A percentile compares a stretch with the other conserved stretches of the same genome.
Conservation (phyloP, 805 yeast genomes). For the Wickerhamiella cacticola region DNA sequence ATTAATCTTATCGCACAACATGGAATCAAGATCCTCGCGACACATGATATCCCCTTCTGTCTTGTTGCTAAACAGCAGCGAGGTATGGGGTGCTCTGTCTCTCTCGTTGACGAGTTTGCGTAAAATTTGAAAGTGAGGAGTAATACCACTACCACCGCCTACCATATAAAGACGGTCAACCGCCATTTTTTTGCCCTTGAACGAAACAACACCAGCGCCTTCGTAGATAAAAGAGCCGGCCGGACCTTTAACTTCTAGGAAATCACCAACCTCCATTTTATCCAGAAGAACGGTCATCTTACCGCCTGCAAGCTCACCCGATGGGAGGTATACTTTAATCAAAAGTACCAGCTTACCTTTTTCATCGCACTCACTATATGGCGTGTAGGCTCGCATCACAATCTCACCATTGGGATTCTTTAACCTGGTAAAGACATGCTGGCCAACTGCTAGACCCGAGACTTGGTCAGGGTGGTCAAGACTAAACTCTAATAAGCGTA, state of each 20-base stretch:
- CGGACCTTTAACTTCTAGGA: conserved; percentile 28
- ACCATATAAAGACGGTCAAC: conserved; percentile 36
- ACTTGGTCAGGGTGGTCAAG: conserved; percentile 28
- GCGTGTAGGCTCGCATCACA: conserved; percentile 31
- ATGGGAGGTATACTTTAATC: conserved; percentile 30
- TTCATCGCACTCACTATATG: conserved; percentile 25
- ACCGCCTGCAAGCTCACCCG: conserved; percentile 27
- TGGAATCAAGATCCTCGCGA: conserved; percentile 35
- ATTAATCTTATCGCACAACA: conserved; percentile 34
- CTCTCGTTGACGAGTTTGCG: conserved; percentile 37
- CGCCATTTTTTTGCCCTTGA: conserved; percentile 3
- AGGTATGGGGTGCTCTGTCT: conserved; percentile 36
- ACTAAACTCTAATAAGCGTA: conserved; percentile 25
- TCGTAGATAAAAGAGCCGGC: conserved; percentile 27
- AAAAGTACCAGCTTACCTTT: conserved; percentile 27
- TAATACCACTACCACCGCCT: conserved; percentile 47
- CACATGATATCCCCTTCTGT: conserved; percentile 37
- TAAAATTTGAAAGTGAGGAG: conserved; percentile 43
- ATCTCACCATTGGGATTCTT: conserved; percentile 22
- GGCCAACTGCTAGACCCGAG: conserved; percentile 29
- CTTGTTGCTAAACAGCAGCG: conserved; percentile 36
- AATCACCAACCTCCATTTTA: conserved; percentile 20
- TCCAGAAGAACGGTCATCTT: conserved; percentile 28
- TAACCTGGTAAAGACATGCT: conserved; percentile 27
- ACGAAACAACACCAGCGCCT: conserved; percentile 13